Base-by-base conservation (phyloP, 805 yeast genomes). In the Candida gorgasii region DNA sequence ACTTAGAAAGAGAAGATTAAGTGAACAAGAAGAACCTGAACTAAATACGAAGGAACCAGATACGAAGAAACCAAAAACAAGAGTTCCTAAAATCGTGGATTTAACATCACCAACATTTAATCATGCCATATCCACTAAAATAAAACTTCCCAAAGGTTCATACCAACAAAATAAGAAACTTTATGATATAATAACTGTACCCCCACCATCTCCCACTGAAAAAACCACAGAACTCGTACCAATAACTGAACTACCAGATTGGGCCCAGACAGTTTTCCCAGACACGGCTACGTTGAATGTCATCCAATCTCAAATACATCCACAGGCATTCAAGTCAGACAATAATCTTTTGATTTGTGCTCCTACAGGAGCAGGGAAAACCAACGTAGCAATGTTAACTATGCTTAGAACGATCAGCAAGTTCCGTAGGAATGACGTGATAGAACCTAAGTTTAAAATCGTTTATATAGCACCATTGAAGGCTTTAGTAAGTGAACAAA, bases 291-390 rank as follows among this genome's bases (percentile, higher is more conserved):
- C 82, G 1, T 72, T 93, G 50, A 93, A 93, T 61, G 67, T 88
- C 40, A 78, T 93, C 12, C 99, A 93, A 61, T 86, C 96, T 1
- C 78, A 77, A 47, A 89, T 90, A 0, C 88, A 65, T 49, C 93
- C 93, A 1, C 57, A 69, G n/a, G 97, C 96, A 0, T 87, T 92
- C 49, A 55, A 73, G 3, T 65, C 77, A 1, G 93, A 87, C 55
- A 73, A 74, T 4, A 92, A 90, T 54, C 59, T 93, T 29, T 66
- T 92, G 13, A 68, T 92, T 52, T 92, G 98, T 74, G 98, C 99
- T 1, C 99, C 99, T 5, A 92, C 99, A 0, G 99, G 99, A 68
- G 97, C 97, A 2, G 99, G 99, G 67, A 92, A 92, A 60, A 92
- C 99, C 16, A 93, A 93, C 59, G 96, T 93, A 20, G 99, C 99